Percentiles rank a stretch among this genome's conserved stretches.
Evolutionary conservation across 2,329 filamentous ascomycete genomes (phyloP).

Genomic region (Penicillium sp.): DNA sequence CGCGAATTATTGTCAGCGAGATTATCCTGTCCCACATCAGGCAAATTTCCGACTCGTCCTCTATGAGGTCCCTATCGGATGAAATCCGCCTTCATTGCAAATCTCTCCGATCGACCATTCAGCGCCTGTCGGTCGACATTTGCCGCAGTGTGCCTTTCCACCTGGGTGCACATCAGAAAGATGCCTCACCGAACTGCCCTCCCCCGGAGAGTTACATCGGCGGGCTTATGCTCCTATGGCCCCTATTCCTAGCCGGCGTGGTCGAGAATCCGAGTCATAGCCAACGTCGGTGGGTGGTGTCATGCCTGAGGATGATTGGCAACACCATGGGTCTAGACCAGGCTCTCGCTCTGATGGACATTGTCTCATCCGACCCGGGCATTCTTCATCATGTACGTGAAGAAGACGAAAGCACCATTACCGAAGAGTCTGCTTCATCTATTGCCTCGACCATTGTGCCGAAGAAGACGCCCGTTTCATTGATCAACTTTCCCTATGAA

Average conservation of each 20-base stretch:
- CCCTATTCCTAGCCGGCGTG: slow-evolving; percentile 36
- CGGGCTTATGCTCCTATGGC: slow-evolving; percentile 38
- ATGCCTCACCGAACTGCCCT: slow-evolving; percentile 13
- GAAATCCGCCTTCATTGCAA: slow-evolving; percentile 33
- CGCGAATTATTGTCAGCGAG: slow-evolving; percentile 55
- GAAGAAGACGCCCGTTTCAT: not conserved
- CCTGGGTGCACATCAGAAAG: slow-evolving; percentile 27
- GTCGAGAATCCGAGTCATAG: slow-evolving; percentile 29
- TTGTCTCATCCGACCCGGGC: slow-evolving; percentile 30
- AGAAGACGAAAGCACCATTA: slow-evolving; percentile 21
- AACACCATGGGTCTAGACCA: slow-evolving; percentile 39
- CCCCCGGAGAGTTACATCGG: slow-evolving; percentile 31
- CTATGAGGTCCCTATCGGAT: slow-evolving; percentile 21
- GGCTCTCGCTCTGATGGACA: slow-evolving; percentile 35
- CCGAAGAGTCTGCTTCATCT: slow-evolving; percentile 4
- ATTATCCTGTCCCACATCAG: slow-evolving; percentile 41
- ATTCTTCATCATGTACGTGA: slow-evolving; percentile 20
- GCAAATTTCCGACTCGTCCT: slow-evolving; percentile 23
- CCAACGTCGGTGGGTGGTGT: slow-evolving; percentile 33
- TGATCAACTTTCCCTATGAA: slow-evolving; percentile 2
- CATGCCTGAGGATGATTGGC: slow-evolving; percentile 35
- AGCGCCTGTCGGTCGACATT: slow-evolving; percentile 35
- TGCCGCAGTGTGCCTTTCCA: slow-evolving; percentile 39
- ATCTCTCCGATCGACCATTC: slow-evolving; percentile 27
- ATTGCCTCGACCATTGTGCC: not conserved